Evolutionary conservation across 495 filamentous ascomycete genomes (phyloP), one percentile per base, ranked within the genome.

Genomic region (Penicillium silybi): DNA sequence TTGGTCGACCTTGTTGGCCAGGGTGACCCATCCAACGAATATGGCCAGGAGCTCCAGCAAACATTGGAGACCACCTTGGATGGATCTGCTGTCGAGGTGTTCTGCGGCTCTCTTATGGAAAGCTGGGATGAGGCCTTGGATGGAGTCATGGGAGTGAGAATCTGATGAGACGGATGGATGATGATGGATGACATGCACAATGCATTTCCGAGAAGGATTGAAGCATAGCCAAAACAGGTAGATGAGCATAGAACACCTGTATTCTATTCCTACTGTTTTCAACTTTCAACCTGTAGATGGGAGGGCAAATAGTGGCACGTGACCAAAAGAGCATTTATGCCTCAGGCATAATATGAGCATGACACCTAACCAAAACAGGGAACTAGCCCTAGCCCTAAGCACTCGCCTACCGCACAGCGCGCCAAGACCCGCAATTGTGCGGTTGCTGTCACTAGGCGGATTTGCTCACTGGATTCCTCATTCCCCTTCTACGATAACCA

Each of bases 101-200:
- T 74, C 56, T 73, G 67, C 46, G 72, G 68, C 18, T 59, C 68
- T 38, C 51, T 78, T 58, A 73, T 70, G 65, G 73, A 78, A 43
- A 76, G 74, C 54, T 78, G 74, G 74, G 70, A 74, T 37, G 71
- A 74, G 39, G 72, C 59, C 13, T 63, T 78, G 20, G 64, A 67
- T 16, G 73, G 70, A 10, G 51, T 75, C 34, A 40, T 76, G 56
- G 41, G 41, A 6, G 68, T 74, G 38, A 68, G 49, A 37, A 46
- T 71, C 23, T 73, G 53, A 68, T 45, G n/a, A 4, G 26, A 7
- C 11, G 11, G 3, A 32, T 32, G 8, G 7, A n/a, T n/a, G n/a
- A n/a, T n/a, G n/a, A n/a, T n/a, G n/a, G n/a, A 32, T 13, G 1
- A 3, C 29, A 11, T 32, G 11, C 11, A 10, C 10, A 32, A 32